Evolutionary conservation across 1,139 yeast species (phyloP), one percentile per base, ranked within the genome.

Genomic region (Pichia kudriavzevii): DNA sequence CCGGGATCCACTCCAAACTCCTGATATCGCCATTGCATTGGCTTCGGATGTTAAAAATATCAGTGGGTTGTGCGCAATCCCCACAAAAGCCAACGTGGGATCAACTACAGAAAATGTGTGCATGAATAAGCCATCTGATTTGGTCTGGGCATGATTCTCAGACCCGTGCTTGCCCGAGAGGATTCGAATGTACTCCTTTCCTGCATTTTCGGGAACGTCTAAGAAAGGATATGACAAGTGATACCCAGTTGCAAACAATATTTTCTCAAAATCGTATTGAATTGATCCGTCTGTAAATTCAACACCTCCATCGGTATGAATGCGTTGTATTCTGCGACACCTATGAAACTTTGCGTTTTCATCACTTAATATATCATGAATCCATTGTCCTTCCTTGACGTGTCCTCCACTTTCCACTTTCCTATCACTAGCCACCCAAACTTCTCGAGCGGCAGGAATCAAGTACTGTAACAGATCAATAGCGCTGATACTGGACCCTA

Each of bases 401-500:
- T 26, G 15, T 10, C 16, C 26, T 10, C 9, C 9, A 16, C 9
- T 2, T 12, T 7, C 7, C 14, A 12, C 13, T n/a, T 12, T 24
- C 4, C 12, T 12, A 15, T 26, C 17, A 26, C 28, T 5, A 10
- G 28, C 15, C 6, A 26, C 10, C 28, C 28, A 26, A 14, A 26
- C 28, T 7, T 26, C 28, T 8, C 14, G 15, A 13, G 19, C 15
- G 7, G 17, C 18, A 15, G 74, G 71, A n/a, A 59, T 54, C 9
- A 69, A 50, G 40, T 73, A 71, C 45, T 73, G 78, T 12, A 70
- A 52, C 8, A 72, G 49, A 48, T 73, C 75, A 22, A 69, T 58
- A 2, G 77, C 69, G 48, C 72, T 65, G 27, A 72, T 56, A 33
- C 72, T 62, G 2, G 71, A 69, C 5, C 79, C 79, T 27, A 73